These are phyloP conservation scores for Waltergamsia citrina DNA, from an alignment of 2,329 filamentous ascomycete species.

Conservation along the genomic window DNA sequence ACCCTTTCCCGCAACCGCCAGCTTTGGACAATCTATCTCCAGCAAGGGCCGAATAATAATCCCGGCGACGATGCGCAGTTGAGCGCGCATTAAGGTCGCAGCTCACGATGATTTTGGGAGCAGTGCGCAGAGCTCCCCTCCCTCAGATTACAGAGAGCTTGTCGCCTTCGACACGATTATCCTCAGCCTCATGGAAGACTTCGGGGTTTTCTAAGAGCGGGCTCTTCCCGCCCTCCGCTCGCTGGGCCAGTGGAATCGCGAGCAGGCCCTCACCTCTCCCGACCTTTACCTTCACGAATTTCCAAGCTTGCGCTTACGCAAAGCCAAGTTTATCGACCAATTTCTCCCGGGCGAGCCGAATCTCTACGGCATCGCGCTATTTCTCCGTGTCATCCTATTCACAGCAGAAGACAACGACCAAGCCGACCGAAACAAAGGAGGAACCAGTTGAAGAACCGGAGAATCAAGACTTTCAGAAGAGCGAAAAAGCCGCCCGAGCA, in stretches of 20 bases:
- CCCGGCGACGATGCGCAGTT: constrained; percentile 4
- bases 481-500: constrained; percentile 77
- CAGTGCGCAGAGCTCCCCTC: constrained; percentile 38
- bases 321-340: background rate
- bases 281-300: constrained; percentile 13
- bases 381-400: constrained; percentile 17
- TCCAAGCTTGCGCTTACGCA: background rate
- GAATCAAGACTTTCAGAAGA: constrained; percentile 47
- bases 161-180: background rate
- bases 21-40: constrained; percentile 1
- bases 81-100: constrained; percentile 5
- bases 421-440: constrained; percentile 16
- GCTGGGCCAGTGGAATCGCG: no score
- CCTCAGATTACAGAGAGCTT: constrained; percentile 28
- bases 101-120: constrained; percentile 34
- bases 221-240: background rate
- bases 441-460: constrained; percentile 20
- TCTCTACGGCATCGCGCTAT: constrained; percentile 11
- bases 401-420: constrained; percentile 14
- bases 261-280: constrained; percentile 13
- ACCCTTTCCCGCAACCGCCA: background rate
- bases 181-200: background rate
- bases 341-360: background rate
- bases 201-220: background rate
- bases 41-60: no score